phyloP scores from a whole-genome alignment of 192 early-diverging fungal genomes.

The Piromyces sp. region DNA sequence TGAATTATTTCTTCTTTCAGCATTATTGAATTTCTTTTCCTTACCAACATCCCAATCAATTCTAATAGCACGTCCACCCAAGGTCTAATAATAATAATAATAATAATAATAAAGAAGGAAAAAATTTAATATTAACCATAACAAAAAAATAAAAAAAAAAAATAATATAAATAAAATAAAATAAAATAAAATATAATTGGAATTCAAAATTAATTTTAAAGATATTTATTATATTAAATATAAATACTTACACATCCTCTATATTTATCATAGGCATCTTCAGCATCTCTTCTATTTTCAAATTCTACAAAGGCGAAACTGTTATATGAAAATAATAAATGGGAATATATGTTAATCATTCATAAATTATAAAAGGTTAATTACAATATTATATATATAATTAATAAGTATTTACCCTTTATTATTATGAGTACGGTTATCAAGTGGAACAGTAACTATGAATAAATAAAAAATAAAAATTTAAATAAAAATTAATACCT shows the following conservation, averaged over 20 bases:
- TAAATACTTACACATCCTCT: constrained; percentile 26
- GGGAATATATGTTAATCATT: too few relatives aligned
- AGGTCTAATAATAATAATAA: background rate
- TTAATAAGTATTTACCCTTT: constrained; percentile 38
- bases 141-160: too few relatives aligned
- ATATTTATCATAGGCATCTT: constrained; percentile 43
- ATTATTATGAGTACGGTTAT: constrained; percentile 54
- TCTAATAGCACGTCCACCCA: background rate
- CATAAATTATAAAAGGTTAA: too few relatives aligned
- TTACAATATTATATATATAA: too few relatives aligned
- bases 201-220: too few relatives aligned
- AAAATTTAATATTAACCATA: too few relatives aligned
- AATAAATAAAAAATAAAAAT: too few relatives aligned
- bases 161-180: too few relatives aligned
- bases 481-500: too few relatives aligned
- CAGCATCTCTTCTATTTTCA: constrained; percentile 45
- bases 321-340: background rate
- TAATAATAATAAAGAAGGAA: too few relatives aligned
- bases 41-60: background rate
- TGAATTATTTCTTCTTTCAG: background rate
- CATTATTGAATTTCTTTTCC: background rate
- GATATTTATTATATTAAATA: too few relatives aligned
- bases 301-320: constrained; percentile 65
- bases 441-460: constrained; percentile 49
- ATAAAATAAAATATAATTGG: too few relatives aligned